Percentiles rank a stretch among this genome's conserved stretches.
Evolutionary conservation across 1,284 basidiomycete genomes (phyloP).

Genomic region (Coriolopsis trogii): DNA sequence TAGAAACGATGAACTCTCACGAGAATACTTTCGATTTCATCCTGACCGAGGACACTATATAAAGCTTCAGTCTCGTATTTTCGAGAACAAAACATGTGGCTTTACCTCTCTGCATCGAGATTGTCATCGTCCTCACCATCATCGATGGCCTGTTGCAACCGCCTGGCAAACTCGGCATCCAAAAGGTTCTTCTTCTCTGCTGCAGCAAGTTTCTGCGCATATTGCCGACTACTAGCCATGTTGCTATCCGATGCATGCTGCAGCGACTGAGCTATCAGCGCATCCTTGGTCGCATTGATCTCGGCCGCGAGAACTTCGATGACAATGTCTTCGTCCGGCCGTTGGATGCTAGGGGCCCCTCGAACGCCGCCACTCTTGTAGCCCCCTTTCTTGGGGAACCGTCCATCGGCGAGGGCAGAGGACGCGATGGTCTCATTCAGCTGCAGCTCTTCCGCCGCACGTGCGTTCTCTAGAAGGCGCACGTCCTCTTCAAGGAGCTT

Average conservation of each 20-base stretch:
- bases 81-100: background rate
- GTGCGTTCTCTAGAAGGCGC: slow-evolving; percentile 25
- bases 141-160: slow-evolving; percentile 37
- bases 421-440: slow-evolving; percentile 31
- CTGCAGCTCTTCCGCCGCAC: slow-evolving; percentile 39
- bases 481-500: slow-evolving; percentile 41
- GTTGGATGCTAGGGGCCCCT: too few relatives aligned
- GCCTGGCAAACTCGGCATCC: slow-evolving; percentile 42
- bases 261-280: slow-evolving; percentile 37
- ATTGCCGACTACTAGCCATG: slow-evolving; percentile 33
- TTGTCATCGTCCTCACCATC: slow-evolving; percentile 27
- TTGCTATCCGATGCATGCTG: slow-evolving; percentile 34
- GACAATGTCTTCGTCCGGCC: slow-evolving; percentile 39
- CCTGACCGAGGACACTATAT: slow-evolving; percentile 33
- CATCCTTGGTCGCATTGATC: slow-evolving; percentile 35
- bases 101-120: slow-evolving; percentile 37
- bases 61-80: background rate
- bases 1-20: slow-evolving; percentile 20
- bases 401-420: slow-evolving; percentile 28
- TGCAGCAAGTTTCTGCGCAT: slow-evolving; percentile 42
- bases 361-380: background rate
- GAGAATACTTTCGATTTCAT: slow-evolving; percentile 34
- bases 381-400: slow-evolving; percentile 23
- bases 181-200: slow-evolving; percentile 41
- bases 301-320: slow-evolving; percentile 35